phyloP scores from a whole-genome alignment of 2,329 filamentous ascomycete species.

The Curvularia hawaiiensis region DNA sequence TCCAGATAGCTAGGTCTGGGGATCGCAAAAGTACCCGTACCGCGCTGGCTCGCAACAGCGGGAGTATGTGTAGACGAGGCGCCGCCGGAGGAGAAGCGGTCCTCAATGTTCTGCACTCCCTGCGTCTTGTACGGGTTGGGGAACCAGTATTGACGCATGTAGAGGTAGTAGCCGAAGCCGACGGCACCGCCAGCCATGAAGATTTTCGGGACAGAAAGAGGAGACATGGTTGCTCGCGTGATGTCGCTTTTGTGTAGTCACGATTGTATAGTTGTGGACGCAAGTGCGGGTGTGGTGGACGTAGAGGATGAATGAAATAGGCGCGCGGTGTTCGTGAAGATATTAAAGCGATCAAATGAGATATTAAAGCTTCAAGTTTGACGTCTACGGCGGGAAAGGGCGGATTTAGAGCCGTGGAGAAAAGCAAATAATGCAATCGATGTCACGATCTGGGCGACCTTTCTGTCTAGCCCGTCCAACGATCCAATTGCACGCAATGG shows the following conservation, averaged over 20 bases:
- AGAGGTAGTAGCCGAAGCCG: slow-evolving; percentile 45
- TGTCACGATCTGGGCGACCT: slow-evolving; percentile 8
- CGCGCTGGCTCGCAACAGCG: slow-evolving; percentile 32
- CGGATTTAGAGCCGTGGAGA: slow-evolving; percentile 8
- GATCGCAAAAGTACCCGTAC: slow-evolving; percentile 23
- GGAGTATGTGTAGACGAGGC: slow-evolving; percentile 41
- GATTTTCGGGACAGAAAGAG: slow-evolving; percentile 44
- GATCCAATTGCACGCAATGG: slow-evolving; percentile 15
- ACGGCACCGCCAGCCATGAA: slow-evolving; percentile 45
- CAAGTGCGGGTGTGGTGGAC: background rate
- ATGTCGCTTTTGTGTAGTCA: slow-evolving; percentile 5
- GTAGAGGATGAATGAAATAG: background rate
- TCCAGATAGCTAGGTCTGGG: slow-evolving; percentile 5
- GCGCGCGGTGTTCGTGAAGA: background rate
- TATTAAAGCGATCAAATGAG: background rate
- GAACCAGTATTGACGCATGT: slow-evolving; percentile 47
- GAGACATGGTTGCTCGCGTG: slow-evolving; percentile 28
- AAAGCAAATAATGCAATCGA: slow-evolving; percentile 7
- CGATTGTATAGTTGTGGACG: background rate
- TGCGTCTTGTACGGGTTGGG: slow-evolving; percentile 46
- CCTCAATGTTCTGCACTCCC: slow-evolving; percentile 43
- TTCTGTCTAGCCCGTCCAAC: background rate
- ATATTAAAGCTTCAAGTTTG: slow-evolving; percentile 1
- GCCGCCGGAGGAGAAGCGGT: slow-evolving; percentile 41
- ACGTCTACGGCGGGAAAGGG: slow-evolving; percentile 4